Conservation (phyloP, 108 stramenopile genomes). For the Nitzschia palea region DNA sequence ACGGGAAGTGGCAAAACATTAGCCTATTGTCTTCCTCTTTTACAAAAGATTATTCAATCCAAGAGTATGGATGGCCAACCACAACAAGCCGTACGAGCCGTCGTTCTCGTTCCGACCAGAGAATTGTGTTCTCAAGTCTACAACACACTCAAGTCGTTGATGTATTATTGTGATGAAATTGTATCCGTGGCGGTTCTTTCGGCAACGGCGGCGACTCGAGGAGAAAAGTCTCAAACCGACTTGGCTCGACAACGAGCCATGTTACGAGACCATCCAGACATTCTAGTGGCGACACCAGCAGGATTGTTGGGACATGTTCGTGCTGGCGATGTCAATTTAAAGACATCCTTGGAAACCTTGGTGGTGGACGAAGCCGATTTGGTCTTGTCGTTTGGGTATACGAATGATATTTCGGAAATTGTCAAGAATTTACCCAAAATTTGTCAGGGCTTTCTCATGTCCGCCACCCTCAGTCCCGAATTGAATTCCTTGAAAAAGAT, state of each 20-base stretch:
- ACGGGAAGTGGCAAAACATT: constrained; percentile 98
- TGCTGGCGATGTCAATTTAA: constrained; percentile 49
- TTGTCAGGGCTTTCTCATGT: constrained; percentile 97
- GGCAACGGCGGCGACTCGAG: constrained; percentile 25
- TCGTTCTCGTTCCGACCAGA: constrained; percentile 95
- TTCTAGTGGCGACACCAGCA: constrained; percentile 77
- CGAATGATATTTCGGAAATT: constrained; percentile 88
- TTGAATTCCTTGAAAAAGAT: constrained; percentile 90
- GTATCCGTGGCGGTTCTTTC: constrained; percentile 76
- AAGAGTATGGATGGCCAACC: constrained; percentile 32
- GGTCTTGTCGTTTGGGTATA: constrained; percentile 94
- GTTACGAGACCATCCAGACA: constrained; percentile 75
- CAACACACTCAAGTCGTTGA: constrained; percentile 65
- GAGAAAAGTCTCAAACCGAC: constrained; percentile 46
- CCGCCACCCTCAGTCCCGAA: constrained; percentile 94
- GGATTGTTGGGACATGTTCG: constrained; percentile 77
- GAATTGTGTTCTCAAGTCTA: constrained; percentile 95
- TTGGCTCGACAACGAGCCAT: constrained; percentile 68
- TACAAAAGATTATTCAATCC: constrained; percentile 87
- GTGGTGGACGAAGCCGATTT: constrained; percentile 99
- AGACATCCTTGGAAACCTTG: constrained; percentile 74
- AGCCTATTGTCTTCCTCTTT: constrained; percentile 90
- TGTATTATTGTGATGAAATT: constrained; percentile 90
- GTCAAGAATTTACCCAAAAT: constrained; percentile 88
- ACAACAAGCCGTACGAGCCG: constrained; percentile 53